Conservation (phyloP, 2,329 filamentous ascomycete genomes). For the Pestalotiopsis sp. region DNA sequence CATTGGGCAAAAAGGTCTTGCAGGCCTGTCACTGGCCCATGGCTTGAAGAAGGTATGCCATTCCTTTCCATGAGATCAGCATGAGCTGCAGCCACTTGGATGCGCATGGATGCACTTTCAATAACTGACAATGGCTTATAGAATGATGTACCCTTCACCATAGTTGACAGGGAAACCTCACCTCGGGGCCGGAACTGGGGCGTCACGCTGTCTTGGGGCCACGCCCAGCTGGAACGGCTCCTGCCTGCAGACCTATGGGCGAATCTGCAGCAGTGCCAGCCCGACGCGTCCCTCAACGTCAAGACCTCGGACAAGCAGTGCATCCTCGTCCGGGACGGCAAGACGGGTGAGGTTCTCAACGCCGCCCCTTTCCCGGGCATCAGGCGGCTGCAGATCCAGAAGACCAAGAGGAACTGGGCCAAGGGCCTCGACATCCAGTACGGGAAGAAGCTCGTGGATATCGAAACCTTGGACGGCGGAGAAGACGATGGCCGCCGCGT, state of each 20-base stretch:
- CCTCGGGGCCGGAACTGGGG: conserved; percentile 4
- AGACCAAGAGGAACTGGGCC: not conserved
- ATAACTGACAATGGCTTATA: not conserved
- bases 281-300: conserved; percentile 1
- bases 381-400: conserved; percentile 8
- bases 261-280: conserved; percentile 1
- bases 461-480: not conserved
- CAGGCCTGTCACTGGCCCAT: not conserved
- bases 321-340: conserved; percentile 2
- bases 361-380: not conserved
- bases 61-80: not conserved
- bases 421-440: conserved; percentile 12
- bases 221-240: not conserved
- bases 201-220: conserved; percentile 2
- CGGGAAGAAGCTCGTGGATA: conserved; percentile 15
- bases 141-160: not conserved
- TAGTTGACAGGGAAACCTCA: not conserved
- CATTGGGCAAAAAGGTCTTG: not conserved
- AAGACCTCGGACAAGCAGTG: not conserved
- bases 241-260: not conserved
- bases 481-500: not conserved
- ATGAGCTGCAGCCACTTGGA: not conserved
- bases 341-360: not conserved
- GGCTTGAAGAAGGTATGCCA: not conserved
- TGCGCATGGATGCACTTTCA: not conserved